These are phyloP conservation scores for Glycine latifolia DNA, from an alignment of 306 rosid species.

Conservation along the genomic window DNA sequence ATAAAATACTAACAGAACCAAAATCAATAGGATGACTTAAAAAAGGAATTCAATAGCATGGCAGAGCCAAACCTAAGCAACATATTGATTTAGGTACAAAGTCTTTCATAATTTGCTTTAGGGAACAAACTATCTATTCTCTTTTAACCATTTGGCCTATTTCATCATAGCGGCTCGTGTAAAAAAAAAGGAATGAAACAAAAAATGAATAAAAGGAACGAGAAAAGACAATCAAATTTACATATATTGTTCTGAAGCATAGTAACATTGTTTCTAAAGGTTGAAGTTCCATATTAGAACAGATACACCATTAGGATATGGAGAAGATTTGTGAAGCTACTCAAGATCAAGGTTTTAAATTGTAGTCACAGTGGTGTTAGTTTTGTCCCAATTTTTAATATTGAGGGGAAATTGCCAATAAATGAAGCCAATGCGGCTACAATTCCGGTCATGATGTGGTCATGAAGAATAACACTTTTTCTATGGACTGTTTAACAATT, in stretches of 20 bases:
- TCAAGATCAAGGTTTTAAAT: no score
- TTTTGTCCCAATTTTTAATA: no score
- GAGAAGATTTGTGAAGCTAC: not conserved
- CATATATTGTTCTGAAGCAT: not conserved
- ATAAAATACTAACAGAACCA: conserved; percentile 21
- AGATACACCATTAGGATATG: not conserved
- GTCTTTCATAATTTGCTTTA: not conserved
- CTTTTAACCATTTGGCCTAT: conserved; percentile 1
- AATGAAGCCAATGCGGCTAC: not conserved
- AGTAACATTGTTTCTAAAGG: not conserved
- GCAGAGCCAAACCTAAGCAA: not conserved
- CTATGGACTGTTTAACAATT: not conserved
- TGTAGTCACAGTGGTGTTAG: no score
- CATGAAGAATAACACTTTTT: not conserved
- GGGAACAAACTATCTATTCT: not conserved
- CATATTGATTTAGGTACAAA: not conserved
- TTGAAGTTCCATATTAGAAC: conserved; percentile 15
- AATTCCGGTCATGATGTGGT: not conserved
- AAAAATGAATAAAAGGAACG: no score
- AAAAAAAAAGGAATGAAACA: conserved; percentile 5
- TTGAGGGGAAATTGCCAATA: no score
- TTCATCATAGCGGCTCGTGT: not conserved
- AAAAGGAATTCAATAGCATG: not conserved
- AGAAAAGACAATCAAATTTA: not conserved
- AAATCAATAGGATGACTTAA: conserved; percentile 15